Evolutionary conservation across 2,329 filamentous ascomycete genomes (phyloP), one percentile per base, ranked within the genome.

Genomic region (Fusarium dlaminii): DNA sequence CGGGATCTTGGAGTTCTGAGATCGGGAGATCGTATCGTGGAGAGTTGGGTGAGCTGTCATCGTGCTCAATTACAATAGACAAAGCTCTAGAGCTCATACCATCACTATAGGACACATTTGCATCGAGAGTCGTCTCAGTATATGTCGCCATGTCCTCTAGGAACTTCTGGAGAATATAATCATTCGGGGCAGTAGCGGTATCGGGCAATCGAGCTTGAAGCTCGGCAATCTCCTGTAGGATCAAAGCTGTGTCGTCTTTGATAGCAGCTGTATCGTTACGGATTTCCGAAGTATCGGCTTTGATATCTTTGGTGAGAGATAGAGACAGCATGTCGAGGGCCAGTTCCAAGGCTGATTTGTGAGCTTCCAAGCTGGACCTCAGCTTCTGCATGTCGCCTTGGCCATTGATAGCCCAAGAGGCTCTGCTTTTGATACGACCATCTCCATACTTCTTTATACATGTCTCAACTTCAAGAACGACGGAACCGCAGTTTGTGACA

Each of bases 301-400:
- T 70, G 29, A 73, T 67, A 0, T 73, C 66, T 15, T 55, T 70
- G 0, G 58, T 46, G 0, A 61, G 3, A 2, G 52, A 51, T 20
- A 73, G n/a, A 2, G 55, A 27, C 0, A 73, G 6, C 66, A 74
- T 63, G 4, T 70, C 70, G 0, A 73, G 39, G 1, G 66, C 66
- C 2, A 70, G 32, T 10, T 73, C 70, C 5, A 73, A 2, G 1
- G 70, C 70, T 4, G 49, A 49, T 5, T 73, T 74, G n/a, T 74
- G 66, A 10, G 66, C 66, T 20, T 73, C 71, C 20, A 74, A 10
- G 10, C 49, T 67, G 1, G 58, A 57, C 9, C 42, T 37, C 5
- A 70, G 57, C 55, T 63, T 73, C 5, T 46, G 57, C 36, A 73
- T 60, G 4, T 73, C 71, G 2, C 70, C 56, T 22, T 73, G 66